Evolutionary conservation across 2,329 filamentous ascomycete species (phyloP), one percentile per base, ranked within the genome.

Genomic region (Chaetomium sp.): DNA sequence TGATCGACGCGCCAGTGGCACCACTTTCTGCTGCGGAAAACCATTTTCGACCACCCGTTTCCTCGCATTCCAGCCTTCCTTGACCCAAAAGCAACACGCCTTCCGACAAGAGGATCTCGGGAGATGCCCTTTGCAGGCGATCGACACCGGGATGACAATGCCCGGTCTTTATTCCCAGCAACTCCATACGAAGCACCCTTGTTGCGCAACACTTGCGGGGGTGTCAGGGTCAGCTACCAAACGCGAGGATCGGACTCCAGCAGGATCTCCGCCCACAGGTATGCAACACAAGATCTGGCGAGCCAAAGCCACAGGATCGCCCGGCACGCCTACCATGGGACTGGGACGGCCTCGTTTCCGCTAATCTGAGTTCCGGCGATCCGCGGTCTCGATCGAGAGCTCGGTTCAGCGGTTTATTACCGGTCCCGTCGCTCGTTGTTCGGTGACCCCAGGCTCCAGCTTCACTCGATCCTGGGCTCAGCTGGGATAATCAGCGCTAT

Each of bases 241-340:
- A 21, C 25, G 21, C 13, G 21, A 33, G 45, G 57, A 35, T 50
- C 53, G 29, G 47, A 53, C 23, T 53, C 25, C 56, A 45, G 60
- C 64, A 65, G 49, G 56, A 65, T 65, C 59, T 57, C 38, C 27
- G 27, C 13, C 31, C 38, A 23, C 59, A 55, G 62, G 62, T 31
- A 38, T 61, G 63, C 63, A 55, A 65, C 64, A 65, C 64, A 62
- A 65, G 64, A 65, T 65, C 60, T 60, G 29, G 64, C 50, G 54
- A 47, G 56, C 16, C 12, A 38, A 55, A 60, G 56, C 56, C 64
- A 65, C 59, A 54, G 19, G 42, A 62, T 61, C 54, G 53, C 55
- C 45, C 7, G 35, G 57, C 12, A 35, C 35, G n/a, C n/a, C 19
- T 64, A 61, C 63, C 63, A 50, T 56, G 58, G 59, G 16, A n/a